Percentiles rank a stretch among this genome's conserved stretches.
Evolutionary conservation across 805 yeast genomes (phyloP).

Genomic region (Sugiyamaella valdiviana): DNA sequence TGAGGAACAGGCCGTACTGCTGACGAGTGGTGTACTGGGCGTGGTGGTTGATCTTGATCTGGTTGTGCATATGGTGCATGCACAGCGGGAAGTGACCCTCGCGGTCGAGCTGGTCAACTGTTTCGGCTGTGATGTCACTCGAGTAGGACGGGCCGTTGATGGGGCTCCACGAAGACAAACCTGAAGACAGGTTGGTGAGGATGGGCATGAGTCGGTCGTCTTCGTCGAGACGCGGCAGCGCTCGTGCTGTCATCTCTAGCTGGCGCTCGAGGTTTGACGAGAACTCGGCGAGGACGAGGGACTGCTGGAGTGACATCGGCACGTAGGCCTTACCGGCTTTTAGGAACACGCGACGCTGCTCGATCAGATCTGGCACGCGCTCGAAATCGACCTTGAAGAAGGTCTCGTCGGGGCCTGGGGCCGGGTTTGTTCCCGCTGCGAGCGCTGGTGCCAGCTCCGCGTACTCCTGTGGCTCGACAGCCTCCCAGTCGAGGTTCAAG

Average conservation of each 20-base stretch:
- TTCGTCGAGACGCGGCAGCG: conserved; percentile 80
- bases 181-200: conserved; percentile 67
- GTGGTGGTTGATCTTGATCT: conserved; percentile 58
- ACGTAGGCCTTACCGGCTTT: conserved; percentile 72
- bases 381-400: conserved; percentile 86
- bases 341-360: conserved; percentile 63
- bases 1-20: conserved; percentile 76
- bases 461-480: conserved; percentile 60
- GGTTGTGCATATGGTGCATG: conserved; percentile 58
- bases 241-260: conserved; percentile 63
- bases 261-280: conserved; percentile 44
- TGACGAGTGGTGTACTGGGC: conserved; percentile 78
- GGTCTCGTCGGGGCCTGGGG: conserved; percentile 39
- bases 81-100: conserved; percentile 76
- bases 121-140: conserved; percentile 53
- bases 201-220: conserved; percentile 86
- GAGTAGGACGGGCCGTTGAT: conserved; percentile 29
- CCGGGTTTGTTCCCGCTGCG: conserved; percentile 38
- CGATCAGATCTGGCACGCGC: conserved; percentile 69
- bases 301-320: conserved; percentile 73
- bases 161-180: conserved; percentile 46
- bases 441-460: conserved; percentile 42
- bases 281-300: conserved; percentile 65
- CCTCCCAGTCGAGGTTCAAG: conserved; percentile 66
- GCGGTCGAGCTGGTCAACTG: conserved; percentile 49